phyloP scores from a whole-genome alignment of 1,139 yeast species.

The Hansenula anomala region DNA sequence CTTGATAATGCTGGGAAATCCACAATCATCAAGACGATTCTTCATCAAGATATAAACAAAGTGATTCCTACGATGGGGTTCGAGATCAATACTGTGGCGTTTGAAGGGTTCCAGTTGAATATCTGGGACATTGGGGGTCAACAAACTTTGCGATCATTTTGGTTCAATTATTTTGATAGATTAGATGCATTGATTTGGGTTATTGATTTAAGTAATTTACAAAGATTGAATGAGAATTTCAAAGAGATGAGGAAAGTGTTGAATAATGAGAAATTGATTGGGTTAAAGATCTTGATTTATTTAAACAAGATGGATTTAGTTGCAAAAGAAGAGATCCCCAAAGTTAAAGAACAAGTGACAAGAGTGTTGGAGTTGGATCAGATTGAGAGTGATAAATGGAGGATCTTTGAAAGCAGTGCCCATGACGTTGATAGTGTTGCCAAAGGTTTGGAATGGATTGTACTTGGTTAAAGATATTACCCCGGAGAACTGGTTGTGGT shows the following conservation, averaged over 20 bases:
- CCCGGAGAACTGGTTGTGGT: no score
- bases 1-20: slow-evolving; percentile 97
- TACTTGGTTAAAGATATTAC: neutral
- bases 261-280: slow-evolving; percentile 63
- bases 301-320: slow-evolving; percentile 57
- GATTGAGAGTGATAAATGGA: slow-evolving; percentile 31
- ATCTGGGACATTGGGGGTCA: slow-evolving; percentile 98
- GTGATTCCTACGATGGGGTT: slow-evolving; percentile 72
- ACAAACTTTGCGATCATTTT: slow-evolving; percentile 69
- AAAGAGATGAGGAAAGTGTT: slow-evolving; percentile 59
- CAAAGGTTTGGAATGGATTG: slow-evolving; percentile 43
- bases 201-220: slow-evolving; percentile 60
- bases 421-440: slow-evolving; percentile 46
- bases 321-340: slow-evolving; percentile 15
- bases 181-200: slow-evolving; percentile 91
- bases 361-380: slow-evolving; percentile 19
- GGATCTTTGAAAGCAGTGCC: slow-evolving; percentile 48
- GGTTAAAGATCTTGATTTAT: slow-evolving; percentile 53
- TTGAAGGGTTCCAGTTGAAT: slow-evolving; percentile 50
- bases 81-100: slow-evolving; percentile 43
- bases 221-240: slow-evolving; percentile 61
- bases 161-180: slow-evolving; percentile 87
- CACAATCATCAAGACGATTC: slow-evolving; percentile 60
- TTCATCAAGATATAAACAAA: slow-evolving; percentile 40
- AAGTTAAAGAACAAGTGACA: slow-evolving; percentile 19